Base-by-base conservation (phyloP, 2,329 filamentous ascomycete genomes). In the Cercospora sp. region DNA sequence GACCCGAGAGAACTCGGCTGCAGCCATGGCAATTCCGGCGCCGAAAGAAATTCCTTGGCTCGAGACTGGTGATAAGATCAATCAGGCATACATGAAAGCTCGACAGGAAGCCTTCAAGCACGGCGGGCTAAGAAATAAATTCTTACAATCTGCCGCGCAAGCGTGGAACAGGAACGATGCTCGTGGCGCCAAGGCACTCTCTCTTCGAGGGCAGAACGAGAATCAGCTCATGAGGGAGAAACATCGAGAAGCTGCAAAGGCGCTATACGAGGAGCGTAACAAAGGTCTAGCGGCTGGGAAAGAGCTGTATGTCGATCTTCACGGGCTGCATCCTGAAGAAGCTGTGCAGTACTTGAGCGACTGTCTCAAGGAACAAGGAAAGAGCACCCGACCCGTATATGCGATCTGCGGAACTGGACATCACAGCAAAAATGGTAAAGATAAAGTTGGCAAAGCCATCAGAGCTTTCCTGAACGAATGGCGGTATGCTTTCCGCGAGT, bases 131-230 rank as follows among this genome's bases (percentile, higher is more conserved):
- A 88, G 95, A 70, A 99, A 98, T 80, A 98, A 98, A 79, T 99
- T 98, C 75, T 81, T 99, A 64, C 94, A 97, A 80, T 97, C 94
- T 79, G 95, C 95, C 72, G 94, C 94, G 8, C 94, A 98, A 85
- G 95, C 95, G 23, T 99, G 95, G 94, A 97, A 98, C 78, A 91
- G 95, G 67, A 98, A 97, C 76, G 95, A 99, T 79, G 94, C 95
- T 48, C 90, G 95, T 70, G 94, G 95, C 18, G 95, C 95, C 69
- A 98, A 98, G 82, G 94, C 94, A 33, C 87, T 98, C 60, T 97
- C 93, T 75, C 87, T 98, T 57, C 91, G 95, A 31, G 95, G 95
- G 12, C 95, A 98, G 81, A 95, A 92, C 74, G 95, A 99, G 82
- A 98, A 99, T 76, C 93, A 96, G 73, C 86, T 96, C 42, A 99